These are phyloP conservation scores for Colletotrichum shisoi DNA, from an alignment of 2,329 filamentous ascomycete species.

Conservation along the genomic window DNA sequence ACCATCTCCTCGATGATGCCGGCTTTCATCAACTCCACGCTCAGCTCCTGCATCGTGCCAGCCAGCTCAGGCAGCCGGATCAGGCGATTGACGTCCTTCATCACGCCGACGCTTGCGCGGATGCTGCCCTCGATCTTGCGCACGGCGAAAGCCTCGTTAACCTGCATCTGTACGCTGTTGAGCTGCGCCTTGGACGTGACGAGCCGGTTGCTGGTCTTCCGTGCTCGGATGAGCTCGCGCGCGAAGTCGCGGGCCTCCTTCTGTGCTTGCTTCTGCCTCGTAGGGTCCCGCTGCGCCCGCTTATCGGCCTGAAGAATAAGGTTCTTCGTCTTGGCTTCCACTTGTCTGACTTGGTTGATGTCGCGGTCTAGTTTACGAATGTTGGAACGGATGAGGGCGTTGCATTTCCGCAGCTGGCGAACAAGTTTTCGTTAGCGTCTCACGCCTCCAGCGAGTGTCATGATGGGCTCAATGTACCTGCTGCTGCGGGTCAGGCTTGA, in stretches of 20 bases:
- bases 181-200: conserved; percentile 91
- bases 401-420: conserved; percentile 89
- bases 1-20: conserved; percentile 99
- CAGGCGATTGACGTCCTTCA: conserved; percentile 93
- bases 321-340: conserved; percentile 84
- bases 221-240: conserved; percentile 81
- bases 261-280: conserved; percentile 78
- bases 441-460: conserved; percentile 2
- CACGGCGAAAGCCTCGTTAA: conserved; percentile 94
- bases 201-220: conserved; percentile 77
- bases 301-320: conserved; percentile 84
- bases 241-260: conserved; percentile 89
- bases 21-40: conserved; percentile 87
- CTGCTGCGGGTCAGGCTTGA: conserved; percentile 88
- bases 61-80: conserved; percentile 86
- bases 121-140: conserved; percentile 96
- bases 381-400: conserved; percentile 85
- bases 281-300: conserved; percentile 80
- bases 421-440: conserved; percentile 9
- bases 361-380: conserved; percentile 95
- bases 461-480: conserved; percentile 68
- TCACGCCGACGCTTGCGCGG: conserved; percentile 84
- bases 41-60: conserved; percentile 87
- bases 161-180: conserved; percentile 93
- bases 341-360: conserved; percentile 77